phyloP scores from a whole-genome alignment of 1,284 basidiomycete genomes.

The Ustilago loliicola region DNA sequence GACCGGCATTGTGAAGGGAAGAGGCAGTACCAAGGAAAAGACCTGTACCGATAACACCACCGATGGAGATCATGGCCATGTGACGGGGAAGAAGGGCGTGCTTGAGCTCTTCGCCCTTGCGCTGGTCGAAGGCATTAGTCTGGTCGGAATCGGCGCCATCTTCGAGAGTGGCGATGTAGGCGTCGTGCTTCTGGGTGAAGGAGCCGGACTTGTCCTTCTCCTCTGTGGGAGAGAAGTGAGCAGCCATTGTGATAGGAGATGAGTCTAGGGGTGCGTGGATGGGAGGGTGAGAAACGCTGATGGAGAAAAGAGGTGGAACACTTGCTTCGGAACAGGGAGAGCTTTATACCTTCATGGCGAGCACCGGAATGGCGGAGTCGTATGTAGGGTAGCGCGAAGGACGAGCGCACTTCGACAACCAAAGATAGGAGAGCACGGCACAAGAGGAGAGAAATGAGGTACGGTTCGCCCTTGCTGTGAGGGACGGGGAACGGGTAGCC shows the following conservation, averaged over 20 bases:
- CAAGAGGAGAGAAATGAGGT: slow-evolving; percentile 12
- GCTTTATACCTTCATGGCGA: slow-evolving; percentile 30
- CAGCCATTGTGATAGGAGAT: slow-evolving; percentile 24
- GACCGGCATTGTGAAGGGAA: slow-evolving; percentile 72
- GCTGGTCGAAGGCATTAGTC: slow-evolving; percentile 51
- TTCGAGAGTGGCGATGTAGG: slow-evolving; percentile 44
- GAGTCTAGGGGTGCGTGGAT: slow-evolving; percentile 10
- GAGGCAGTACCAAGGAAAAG: slow-evolving; percentile 82
- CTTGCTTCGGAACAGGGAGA: background rate
- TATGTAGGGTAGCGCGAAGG: background rate
- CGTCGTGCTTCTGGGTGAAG: slow-evolving; percentile 23
- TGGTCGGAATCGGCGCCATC: slow-evolving; percentile 32
- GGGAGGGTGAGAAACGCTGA: slow-evolving; percentile 6
- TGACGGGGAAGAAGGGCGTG: slow-evolving; percentile 56
- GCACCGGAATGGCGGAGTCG: slow-evolving; percentile 2
- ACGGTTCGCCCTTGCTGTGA: background rate
- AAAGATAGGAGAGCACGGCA: slow-evolving; percentile 11
- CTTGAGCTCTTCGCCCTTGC: slow-evolving; percentile 56
- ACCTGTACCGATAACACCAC: slow-evolving; percentile 63
- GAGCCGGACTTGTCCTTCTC: slow-evolving; percentile 47
- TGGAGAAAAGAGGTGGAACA: background rate
- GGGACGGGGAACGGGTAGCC: slow-evolving; percentile 30
- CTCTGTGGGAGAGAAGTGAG: slow-evolving; percentile 29
- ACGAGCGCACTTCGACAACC: background rate
- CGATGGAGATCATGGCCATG: slow-evolving; percentile 57